Base-by-base conservation (phyloP, 2,329 filamentous ascomycete genomes). In the Aspergillus oerlinghausenensis region DNA sequence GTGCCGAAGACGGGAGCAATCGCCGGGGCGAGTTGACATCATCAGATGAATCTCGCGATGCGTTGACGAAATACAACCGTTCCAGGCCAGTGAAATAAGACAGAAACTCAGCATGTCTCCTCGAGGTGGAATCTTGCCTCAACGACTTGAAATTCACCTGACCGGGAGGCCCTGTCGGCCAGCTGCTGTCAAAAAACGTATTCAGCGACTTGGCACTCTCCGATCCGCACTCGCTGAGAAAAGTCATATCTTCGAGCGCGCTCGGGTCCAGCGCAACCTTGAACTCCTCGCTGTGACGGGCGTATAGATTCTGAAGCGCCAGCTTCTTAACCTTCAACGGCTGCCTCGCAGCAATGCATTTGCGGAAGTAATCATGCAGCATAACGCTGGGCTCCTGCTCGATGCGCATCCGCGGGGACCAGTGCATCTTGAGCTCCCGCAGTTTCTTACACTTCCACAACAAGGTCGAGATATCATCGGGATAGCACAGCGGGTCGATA, bases 401-500 rank as follows among this genome's bases (percentile, higher is more conserved):
- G 38, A 80, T 77, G 25, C 84, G 77, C 82, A 87, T 87, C 1
- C 84, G 80, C 3, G 84, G 82, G 28, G 78, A 84, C 78, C 83
- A 87, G 63, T 87, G 83, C 57, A 87, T 59, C 54, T 75, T 80
- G 7, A 87, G 69, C 32, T 82, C 80, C 43, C 78, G 73, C 3
- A 87, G 71, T 52, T 81, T 82, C 59, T 76, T 79, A 4, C 81
- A 80, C n/a, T 79, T 74, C 14, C 77, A 68, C 6, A 87, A 69
- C 14, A 87, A 70, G 23, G 81, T 73, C 14, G 82, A 83, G 8
- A 87, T 79, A 62, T 86, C 84, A 68, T 87, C 84, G 0, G 83
- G 83, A 63, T 85, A 85, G 70, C 84, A 87, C 9, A 87, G 74
- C 1, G 84, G 84, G 55, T 87, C 84, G 52, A 86, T 84, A 60